Base-by-base conservation (phyloP, 163 green algal species). In the Chlorella variabilis region DNA sequence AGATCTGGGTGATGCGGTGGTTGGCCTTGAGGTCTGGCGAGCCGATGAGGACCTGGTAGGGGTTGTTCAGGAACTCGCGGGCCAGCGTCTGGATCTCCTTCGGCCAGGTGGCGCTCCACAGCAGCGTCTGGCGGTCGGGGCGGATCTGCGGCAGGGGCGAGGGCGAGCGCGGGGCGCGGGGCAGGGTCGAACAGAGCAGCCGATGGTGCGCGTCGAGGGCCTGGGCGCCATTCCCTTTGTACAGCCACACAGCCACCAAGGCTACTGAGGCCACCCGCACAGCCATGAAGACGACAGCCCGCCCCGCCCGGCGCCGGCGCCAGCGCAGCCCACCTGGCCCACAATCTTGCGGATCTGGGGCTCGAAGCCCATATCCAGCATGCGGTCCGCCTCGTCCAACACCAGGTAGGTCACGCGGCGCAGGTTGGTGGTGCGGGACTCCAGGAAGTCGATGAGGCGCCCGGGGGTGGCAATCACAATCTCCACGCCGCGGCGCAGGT, bases 341-440 rank as follows among this genome's bases (percentile, higher is more conserved):
- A 97, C 80, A 73, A 98, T 98, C 75, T 95, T 94, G 18, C 90
- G 85, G 76, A 98, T 98, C 90, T 99, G 95, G 27, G 96, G 96
- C 85, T 99, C 96, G 75, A 99, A 99, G n/a, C 96, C 96, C 96
- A 99, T 99, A 88, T 99, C 96, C 82, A 99, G 90, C 96, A 99
- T 99, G 81, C 96, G 90, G 75, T 99, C 96, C 9, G 96, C 96
- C 90, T 99, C 96, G 84, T 99, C 96, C 78, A 99, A 89, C 71
- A 98, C 63, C 51, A 98, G 88, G 83, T 98, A 98, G 15, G 95
- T 97, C 63, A 98, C 96, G n/a, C 92, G 91, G 48, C 84, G 73
- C 81, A 99, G 87, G 84, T 96, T 98, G 58, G 92, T 98, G 25
- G 88, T 80, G 8, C 93, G 84, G 17, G 75, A 91, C 61, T 99